Conservation (phyloP, 345 rosid species). For the Hirschfeldia incana region DNA sequence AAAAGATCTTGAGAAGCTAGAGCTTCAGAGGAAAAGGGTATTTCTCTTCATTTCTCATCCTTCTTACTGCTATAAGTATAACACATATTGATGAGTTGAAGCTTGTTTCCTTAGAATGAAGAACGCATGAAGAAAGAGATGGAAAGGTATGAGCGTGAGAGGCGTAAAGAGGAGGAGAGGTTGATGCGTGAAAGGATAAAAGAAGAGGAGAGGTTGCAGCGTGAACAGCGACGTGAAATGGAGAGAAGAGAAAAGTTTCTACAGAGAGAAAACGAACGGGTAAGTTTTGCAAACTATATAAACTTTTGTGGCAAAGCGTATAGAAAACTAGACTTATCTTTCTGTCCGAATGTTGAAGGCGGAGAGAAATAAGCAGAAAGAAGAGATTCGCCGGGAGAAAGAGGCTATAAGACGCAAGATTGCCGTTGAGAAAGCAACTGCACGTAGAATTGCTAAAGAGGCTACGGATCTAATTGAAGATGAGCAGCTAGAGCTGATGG, state of each 20-base stretch:
- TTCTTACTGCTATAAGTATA: too few species aligned
- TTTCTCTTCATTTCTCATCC: not conserved
- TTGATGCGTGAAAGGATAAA: slow-evolving; percentile 89
- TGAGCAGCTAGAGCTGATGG: slow-evolving; percentile 99
- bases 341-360: slow-evolving; percentile 53
- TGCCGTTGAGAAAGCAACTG: slow-evolving; percentile 97
- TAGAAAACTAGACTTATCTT: slow-evolving; percentile 4
- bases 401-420: slow-evolving; percentile 80
- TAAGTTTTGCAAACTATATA: slow-evolving; percentile 37
- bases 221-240: slow-evolving; percentile 91
- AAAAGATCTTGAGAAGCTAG: slow-evolving; percentile 82
- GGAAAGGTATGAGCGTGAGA: slow-evolving; percentile 93
- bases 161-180: slow-evolving; percentile 94
- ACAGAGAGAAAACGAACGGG: slow-evolving; percentile 75
- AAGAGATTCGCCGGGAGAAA: slow-evolving; percentile 85
- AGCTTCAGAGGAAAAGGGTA: slow-evolving; percentile 75
- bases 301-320: not conserved
- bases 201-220: slow-evolving; percentile 85
- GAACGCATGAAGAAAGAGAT: slow-evolving; percentile 85
- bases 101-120: slow-evolving; percentile 60
- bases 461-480: slow-evolving; percentile 99
- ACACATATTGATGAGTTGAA: slow-evolving; percentile 23
- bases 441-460: slow-evolving; percentile 95
- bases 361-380: slow-evolving; percentile 84
- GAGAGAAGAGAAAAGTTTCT: slow-evolving; percentile 90